Percentiles rank a stretch among this genome's conserved stretches.
Evolutionary conservation across 2,329 filamentous ascomycete species (phyloP).

Genomic region (Hymenoscyphus salicellus): DNA sequence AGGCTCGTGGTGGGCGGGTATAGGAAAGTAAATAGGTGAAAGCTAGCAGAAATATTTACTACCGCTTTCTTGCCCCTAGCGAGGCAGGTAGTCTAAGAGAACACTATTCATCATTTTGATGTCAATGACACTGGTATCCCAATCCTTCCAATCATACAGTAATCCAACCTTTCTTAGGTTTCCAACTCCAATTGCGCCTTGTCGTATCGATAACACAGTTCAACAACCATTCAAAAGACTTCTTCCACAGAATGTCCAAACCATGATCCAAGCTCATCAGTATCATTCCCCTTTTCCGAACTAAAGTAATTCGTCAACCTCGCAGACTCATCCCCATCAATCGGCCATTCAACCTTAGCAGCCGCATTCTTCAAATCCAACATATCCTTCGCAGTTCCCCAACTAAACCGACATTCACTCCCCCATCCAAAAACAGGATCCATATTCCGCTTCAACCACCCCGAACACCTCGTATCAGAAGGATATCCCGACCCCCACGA

Average conservation of each 20-base stretch:
- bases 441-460: conserved; percentile 83
- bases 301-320: conserved; percentile 75
- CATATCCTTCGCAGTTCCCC: conserved; percentile 93
- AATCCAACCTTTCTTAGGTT: background rate
- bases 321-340: conserved; percentile 63
- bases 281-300: conserved; percentile 34
- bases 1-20: too few relatives aligned
- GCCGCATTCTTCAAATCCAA: conserved; percentile 61
- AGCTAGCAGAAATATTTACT: too few relatives aligned
- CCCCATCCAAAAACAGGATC: conserved; percentile 96
- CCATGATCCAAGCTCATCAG: conserved; percentile 71
- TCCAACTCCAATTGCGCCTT: conserved; percentile 2
- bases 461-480: conserved; percentile 74
- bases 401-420: conserved; percentile 87
- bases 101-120: background rate
- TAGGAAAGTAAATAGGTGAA: too few relatives aligned
- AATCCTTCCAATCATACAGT: background rate
- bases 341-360: conserved; percentile 80
- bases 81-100: background rate
- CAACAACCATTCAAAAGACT: conserved; percentile 28
- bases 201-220: background rate
- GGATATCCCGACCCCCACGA: conserved; percentile 93
- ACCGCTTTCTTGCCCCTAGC: too few relatives aligned
- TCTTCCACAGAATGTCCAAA: conserved; percentile 56
- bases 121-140: background rate